Percentiles rank a stretch among this genome's conserved stretches.
Evolutionary conservation across 768 basidiomycete species (phyloP).

Genomic region (Psilocybe tampanensis): DNA sequence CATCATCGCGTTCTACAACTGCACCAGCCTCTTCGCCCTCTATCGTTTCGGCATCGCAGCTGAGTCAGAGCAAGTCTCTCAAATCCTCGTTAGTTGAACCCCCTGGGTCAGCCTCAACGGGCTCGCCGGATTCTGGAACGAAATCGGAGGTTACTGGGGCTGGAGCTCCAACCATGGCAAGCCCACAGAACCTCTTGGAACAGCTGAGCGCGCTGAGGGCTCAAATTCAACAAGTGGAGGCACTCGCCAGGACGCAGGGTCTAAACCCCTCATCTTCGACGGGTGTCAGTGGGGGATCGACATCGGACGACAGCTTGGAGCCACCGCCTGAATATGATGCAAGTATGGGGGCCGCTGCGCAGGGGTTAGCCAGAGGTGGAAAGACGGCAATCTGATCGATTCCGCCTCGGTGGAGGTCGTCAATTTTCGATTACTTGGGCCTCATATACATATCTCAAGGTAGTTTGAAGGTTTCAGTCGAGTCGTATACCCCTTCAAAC

Average conservation of each 20-base stretch:
- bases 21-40: not conserved
- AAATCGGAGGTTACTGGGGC: not conserved
- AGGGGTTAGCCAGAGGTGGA: not conserved
- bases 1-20: not conserved
- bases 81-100: not conserved
- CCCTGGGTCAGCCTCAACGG: not conserved
- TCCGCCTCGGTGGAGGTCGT: too few relatives aligned
- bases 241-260: not conserved
- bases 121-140: not conserved
- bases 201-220: slow-evolving; percentile 1
- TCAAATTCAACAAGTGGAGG: slow-evolving; percentile 6
- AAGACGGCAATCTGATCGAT: too few relatives aligned
- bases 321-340: slow-evolving; percentile 11
- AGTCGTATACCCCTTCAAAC: too few relatives aligned
- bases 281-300: not conserved
- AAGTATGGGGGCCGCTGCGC: not conserved
- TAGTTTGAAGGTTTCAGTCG: too few relatives aligned
- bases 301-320: not conserved
- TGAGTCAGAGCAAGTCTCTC: not conserved
- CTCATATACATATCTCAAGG: too few relatives aligned
- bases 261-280: not conserved
- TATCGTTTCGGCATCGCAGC: not conserved
- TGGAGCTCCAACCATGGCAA: too few relatives aligned
- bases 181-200: not conserved
- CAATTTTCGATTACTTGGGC: too few relatives aligned